Percentiles rank a stretch among this genome's conserved stretches.
phyloP scores from a whole-genome alignment of 2,329 filamentous ascomycete species.

The Apiospora kogelbergensis region DNA sequence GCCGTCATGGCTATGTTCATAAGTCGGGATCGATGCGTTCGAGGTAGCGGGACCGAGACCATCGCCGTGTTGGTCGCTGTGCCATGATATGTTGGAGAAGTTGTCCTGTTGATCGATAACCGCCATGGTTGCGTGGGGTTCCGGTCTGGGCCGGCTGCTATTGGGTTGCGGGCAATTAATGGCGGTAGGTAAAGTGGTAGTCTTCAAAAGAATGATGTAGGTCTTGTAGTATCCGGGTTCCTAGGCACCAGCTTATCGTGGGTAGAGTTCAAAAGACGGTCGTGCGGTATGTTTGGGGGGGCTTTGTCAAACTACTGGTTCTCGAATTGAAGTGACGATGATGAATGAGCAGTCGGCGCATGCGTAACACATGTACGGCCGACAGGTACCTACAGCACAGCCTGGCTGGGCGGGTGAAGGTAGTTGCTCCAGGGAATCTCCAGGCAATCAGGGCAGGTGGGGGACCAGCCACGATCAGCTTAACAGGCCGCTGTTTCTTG shows the following conservation, averaged over 20 bases:
- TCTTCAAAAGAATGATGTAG: neutral
- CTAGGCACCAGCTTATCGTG: neutral
- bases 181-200: neutral
- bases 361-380: slow-evolving; percentile 2
- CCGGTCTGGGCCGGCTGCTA: neutral
- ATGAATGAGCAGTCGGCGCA: neutral
- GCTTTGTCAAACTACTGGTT: neutral
- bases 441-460: slow-evolving; percentile 1
- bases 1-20: slow-evolving; percentile 20
- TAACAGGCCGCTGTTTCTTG: neutral
- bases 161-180: neutral
- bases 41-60: slow-evolving; percentile 31
- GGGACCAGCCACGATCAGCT: neutral
- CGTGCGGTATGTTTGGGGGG: neutral
- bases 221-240: neutral
- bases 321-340: neutral
- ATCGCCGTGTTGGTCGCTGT: slow-evolving; percentile 56
- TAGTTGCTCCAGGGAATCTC: neutral
- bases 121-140: slow-evolving; percentile 33
- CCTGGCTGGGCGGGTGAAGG: no score
- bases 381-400: neutral
- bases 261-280: neutral
- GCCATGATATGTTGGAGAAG: slow-evolving; percentile 82
- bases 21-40: slow-evolving; percentile 22
- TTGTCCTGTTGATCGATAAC: slow-evolving; percentile 60